phyloP scores from a whole-genome alignment of 768 basidiomycete species.

The Lentinula edodes region DNA sequence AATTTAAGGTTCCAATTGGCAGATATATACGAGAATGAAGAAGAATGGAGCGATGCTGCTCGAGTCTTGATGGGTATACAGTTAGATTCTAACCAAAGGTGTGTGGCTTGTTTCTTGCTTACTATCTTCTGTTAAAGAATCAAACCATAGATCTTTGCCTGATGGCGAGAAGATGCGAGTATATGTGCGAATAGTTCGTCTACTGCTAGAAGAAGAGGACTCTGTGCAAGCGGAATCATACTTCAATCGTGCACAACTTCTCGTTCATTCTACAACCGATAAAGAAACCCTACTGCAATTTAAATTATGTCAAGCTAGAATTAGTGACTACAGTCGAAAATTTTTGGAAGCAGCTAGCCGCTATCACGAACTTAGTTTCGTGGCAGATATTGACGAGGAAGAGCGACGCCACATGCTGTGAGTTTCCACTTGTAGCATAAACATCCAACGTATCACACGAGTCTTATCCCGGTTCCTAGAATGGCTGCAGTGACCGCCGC shows the following conservation, averaged over 20 bases:
- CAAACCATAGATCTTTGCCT: conserved; percentile 42
- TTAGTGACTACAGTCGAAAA: conserved; percentile 87
- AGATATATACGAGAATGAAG: conserved; percentile 80
- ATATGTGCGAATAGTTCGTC: conserved; percentile 91
- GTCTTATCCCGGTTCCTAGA: conserved; percentile 31
- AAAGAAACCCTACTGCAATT: conserved; percentile 77
- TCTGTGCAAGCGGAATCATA: conserved; percentile 97
- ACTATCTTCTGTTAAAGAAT: conserved; percentile 8
- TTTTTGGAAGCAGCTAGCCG: conserved; percentile 92
- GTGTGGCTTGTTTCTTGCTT: conserved; percentile 12
- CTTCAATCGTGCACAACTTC: conserved; percentile 90
- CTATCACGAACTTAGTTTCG: conserved; percentile 93
- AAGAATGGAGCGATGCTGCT: conserved; percentile 93
- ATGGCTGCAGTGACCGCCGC: conserved; percentile 93
- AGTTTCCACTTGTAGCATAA: conserved; percentile 22
- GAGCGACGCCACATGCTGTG: conserved; percentile 90
- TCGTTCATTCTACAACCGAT: conserved; percentile 76
- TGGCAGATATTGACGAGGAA: conserved; percentile 87
- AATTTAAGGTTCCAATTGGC: conserved; percentile 85
- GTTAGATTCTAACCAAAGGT: conserved; percentile 87
- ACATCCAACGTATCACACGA: not conserved
- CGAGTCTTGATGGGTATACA: conserved; percentile 90
- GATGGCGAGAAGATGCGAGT: conserved; percentile 87
- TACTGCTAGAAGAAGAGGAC: conserved; percentile 94
- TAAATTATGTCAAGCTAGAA: conserved; percentile 91